Evolutionary conservation across 176 grass and related monocot species (phyloP), one percentile per base, ranked within the genome.

Genomic region (Rhynchospora tenuis): DNA sequence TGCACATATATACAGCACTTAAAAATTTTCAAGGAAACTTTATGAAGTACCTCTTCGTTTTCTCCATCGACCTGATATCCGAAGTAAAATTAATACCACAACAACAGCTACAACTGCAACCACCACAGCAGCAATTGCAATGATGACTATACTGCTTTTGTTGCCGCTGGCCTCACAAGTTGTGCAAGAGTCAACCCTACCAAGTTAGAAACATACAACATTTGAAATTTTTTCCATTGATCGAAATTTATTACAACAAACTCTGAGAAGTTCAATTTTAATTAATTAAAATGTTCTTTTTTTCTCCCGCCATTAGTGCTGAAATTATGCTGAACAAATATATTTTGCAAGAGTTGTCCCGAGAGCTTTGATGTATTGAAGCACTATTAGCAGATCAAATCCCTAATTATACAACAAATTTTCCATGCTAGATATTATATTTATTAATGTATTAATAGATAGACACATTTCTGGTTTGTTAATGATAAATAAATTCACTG

Each of bases 111-210:
- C 38, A 24, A 69, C 57, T 68, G 80, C 20, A 27, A 57, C 38
- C 62, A 89, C 61, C 24, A 83, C 68, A 81, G 74, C 72, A 75
- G 59, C 24, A 81, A 62, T 68, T 17, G 77, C 42, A 88, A 91
- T 80, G 51, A 81, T 38, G 33, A 38, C n/a, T 59, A 82, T 80
- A 14, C 47, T 16, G 45, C 26, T 56, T 64, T 13, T 63, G 79
- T 89, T 92, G 62, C 85, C 68, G 9, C 7, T 50, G 23, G 27
- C 83, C 85, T 81, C 88, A 64, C 20, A 44, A 90, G 87, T 6
- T 72, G 19, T 43, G 64, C n/a, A 70, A 52, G 44, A 79, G 23
- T 26, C 14, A 29, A 52, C 50, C 47, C n/a, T 48, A 84, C 9
- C 51, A 59, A n/a, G 6, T 38, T 62, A 3, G 2, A 3, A 57